Percentiles rank a stretch among this genome's conserved stretches.
Evolutionary conservation across 352 stramenopile species (phyloP).

Genomic region (Phytophthora pinifolia): DNA sequence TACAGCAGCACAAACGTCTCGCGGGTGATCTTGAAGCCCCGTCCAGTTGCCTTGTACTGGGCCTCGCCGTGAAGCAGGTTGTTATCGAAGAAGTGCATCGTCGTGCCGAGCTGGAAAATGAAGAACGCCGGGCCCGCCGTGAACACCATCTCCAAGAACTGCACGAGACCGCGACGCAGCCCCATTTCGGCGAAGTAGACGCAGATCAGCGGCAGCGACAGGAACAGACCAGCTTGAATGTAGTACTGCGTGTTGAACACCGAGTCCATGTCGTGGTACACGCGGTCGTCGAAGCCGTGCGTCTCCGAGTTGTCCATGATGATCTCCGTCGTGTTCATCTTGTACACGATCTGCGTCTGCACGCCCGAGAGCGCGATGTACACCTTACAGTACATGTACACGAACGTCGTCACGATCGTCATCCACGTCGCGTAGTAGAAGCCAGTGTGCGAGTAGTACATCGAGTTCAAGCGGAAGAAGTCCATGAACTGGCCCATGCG

Average conservation of each 20-base stretch:
- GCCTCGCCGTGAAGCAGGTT: constrained; percentile 79
- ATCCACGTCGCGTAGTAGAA: constrained; percentile 89
- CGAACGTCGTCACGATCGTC: constrained; percentile 86
- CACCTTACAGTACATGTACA: constrained; percentile 88
- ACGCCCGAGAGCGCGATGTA: constrained; percentile 78
- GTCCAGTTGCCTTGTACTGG: constrained; percentile 80
- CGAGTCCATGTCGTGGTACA: constrained; percentile 57
- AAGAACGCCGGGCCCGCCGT: constrained; percentile 75
- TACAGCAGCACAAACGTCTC: constrained; percentile 84
- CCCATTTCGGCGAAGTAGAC: constrained; percentile 85
- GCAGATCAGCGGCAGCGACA: constrained; percentile 74
- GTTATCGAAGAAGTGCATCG: constrained; percentile 88
- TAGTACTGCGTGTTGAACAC: constrained; percentile 88
- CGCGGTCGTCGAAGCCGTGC: constrained; percentile 60
- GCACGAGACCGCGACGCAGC: constrained; percentile 61
- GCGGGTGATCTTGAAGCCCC: constrained; percentile 84
- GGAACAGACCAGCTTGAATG: constrained; percentile 79
- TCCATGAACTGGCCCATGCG: constrained; percentile 87
- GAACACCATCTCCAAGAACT: constrained; percentile 80
- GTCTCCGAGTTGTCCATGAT: constrained; percentile 57
- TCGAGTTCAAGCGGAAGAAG: constrained; percentile 86
- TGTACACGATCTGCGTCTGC: constrained; percentile 66
- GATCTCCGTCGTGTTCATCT: constrained; percentile 73
- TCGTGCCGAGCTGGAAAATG: constrained; percentile 81
- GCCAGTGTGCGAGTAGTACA: constrained; percentile 88